These are phyloP conservation scores for Rosa chinensis DNA, from an alignment of 306 rosid species.

Conservation along the genomic window DNA sequence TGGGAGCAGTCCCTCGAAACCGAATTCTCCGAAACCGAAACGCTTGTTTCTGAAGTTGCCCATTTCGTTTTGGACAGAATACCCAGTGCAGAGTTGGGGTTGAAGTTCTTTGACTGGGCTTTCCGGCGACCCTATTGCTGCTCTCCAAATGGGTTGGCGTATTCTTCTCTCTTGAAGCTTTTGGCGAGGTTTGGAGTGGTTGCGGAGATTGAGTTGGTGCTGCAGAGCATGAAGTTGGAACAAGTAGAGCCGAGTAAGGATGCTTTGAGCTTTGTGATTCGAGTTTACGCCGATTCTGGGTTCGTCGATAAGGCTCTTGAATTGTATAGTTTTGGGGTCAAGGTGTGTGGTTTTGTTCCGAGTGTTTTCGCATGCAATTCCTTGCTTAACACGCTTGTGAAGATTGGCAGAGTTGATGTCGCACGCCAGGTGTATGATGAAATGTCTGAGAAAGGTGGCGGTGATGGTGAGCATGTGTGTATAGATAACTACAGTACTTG, in stretches of 20 bases:
- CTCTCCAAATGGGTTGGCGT: conserved; percentile 46
- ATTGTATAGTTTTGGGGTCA: conserved; percentile 31
- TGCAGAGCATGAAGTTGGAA: conserved; percentile 43
- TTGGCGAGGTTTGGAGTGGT: conserved; percentile 54
- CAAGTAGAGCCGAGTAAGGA: conserved; percentile 49
- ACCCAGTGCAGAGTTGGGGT: conserved; percentile 49
- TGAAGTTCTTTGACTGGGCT: conserved; percentile 78
- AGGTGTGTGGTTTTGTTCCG: conserved; percentile 49
- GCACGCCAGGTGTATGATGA: conserved; percentile 66
- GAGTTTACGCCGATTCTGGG: conserved; percentile 53
- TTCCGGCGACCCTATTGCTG: conserved; percentile 42
- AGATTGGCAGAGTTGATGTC: conserved; percentile 38
- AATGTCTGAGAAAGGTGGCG: conserved; percentile 45
- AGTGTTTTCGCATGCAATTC: conserved; percentile 53
- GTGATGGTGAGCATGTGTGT: conserved; percentile 21
- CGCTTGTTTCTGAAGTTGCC: conserved; percentile 58
- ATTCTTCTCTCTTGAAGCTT: conserved; percentile 66
- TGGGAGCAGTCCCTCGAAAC: conserved; percentile 59
- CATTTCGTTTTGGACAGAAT: conserved; percentile 74
- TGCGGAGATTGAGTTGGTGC: conserved; percentile 51
- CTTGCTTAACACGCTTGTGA: conserved; percentile 48
- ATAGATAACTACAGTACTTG: conserved; percentile 72
- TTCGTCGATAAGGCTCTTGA: conserved; percentile 57
- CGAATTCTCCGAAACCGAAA: conserved; percentile 47
- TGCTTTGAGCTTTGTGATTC: conserved; percentile 48